These are phyloP conservation scores for Usnea hakonensis DNA, from an alignment of 495 filamentous ascomycete species.

Conservation along the genomic window DNA sequence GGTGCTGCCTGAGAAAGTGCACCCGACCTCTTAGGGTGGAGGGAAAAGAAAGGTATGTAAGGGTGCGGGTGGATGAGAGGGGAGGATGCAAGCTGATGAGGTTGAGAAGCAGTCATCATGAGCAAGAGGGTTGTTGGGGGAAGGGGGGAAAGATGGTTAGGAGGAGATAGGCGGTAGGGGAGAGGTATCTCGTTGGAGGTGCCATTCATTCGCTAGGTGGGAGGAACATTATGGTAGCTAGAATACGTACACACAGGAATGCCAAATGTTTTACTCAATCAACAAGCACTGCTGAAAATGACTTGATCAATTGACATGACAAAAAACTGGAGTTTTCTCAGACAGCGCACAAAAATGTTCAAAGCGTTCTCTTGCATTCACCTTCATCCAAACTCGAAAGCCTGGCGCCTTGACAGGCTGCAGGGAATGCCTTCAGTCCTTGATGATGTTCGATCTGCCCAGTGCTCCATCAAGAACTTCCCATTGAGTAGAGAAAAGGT, in stretches of 20 bases:
- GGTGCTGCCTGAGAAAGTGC: conserved; percentile 20
- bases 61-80: neutral
- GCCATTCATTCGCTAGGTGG: neutral
- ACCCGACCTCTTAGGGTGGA: conserved; percentile 12
- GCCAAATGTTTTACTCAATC: neutral
- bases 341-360: conserved; percentile 36
- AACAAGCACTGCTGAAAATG: neutral
- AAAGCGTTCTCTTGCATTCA: conserved; percentile 66
- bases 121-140: neutral
- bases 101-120: neutral
- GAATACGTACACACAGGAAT: neutral
- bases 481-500: conserved; percentile 35
- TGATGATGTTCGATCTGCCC: conserved; percentile 55
- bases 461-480: conserved; percentile 67
- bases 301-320: neutral
- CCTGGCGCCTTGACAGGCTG: conserved; percentile 34
- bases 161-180: neutral
- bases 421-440: conserved; percentile 60
- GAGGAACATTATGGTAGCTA: neutral
- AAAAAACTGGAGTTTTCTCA: neutral
- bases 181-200: neutral
- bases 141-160: neutral
- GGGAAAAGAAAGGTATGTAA: too few species aligned
- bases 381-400: conserved; percentile 47
- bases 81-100: neutral